These are phyloP conservation scores for Penicillium silybi DNA, from an alignment of 495 filamentous ascomycete species.

Conservation along the genomic window DNA sequence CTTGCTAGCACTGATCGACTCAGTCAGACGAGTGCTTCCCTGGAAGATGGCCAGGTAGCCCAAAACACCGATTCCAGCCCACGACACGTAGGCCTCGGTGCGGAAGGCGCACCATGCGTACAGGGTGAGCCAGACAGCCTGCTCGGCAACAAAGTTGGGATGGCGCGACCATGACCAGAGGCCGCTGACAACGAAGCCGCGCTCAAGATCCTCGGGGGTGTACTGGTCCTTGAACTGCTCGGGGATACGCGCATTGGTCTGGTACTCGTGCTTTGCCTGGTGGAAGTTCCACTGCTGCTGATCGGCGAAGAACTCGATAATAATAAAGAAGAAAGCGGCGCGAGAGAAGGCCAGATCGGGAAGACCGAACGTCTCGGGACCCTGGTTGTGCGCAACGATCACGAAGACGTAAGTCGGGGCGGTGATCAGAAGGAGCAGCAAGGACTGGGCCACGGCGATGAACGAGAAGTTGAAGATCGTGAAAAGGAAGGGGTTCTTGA, in stretches of 20 bases:
- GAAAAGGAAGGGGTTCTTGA: conserved; percentile 56
- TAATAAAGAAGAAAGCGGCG: conserved; percentile 62
- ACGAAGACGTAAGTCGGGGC: conserved; percentile 81
- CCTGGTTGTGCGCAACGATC: conserved; percentile 44
- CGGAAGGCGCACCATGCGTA: conserved; percentile 83
- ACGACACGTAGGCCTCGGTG: conserved; percentile 67
- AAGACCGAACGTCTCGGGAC: conserved; percentile 40
- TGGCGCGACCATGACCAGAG: conserved; percentile 85
- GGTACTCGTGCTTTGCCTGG: conserved; percentile 71
- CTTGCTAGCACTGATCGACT: conserved; percentile 71
- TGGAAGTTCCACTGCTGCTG: conserved; percentile 95
- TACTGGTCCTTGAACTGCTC: conserved; percentile 37
- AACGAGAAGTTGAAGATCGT: conserved; percentile 84
- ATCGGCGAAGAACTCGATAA: conserved; percentile 79
- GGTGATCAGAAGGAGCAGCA: conserved; percentile 63
- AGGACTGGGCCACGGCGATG: conserved; percentile 79
- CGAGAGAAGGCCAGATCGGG: conserved; percentile 67
- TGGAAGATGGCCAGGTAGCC: conserved; percentile 79
- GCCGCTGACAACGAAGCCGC: conserved; percentile 83
- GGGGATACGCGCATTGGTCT: conserved; percentile 65
- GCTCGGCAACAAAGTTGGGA: conserved; percentile 92
- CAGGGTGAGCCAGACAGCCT: conserved; percentile 80
- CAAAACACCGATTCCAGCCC: conserved; percentile 69
- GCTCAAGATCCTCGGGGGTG: conserved; percentile 73
- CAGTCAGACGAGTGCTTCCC: conserved; percentile 81